A percentile compares a stretch with the other conserved stretches of the same genome.
These are phyloP conservation scores for Backusella morwellensis DNA, from an alignment of 192 early-diverging fungal species.

Conservation along the genomic window DNA sequence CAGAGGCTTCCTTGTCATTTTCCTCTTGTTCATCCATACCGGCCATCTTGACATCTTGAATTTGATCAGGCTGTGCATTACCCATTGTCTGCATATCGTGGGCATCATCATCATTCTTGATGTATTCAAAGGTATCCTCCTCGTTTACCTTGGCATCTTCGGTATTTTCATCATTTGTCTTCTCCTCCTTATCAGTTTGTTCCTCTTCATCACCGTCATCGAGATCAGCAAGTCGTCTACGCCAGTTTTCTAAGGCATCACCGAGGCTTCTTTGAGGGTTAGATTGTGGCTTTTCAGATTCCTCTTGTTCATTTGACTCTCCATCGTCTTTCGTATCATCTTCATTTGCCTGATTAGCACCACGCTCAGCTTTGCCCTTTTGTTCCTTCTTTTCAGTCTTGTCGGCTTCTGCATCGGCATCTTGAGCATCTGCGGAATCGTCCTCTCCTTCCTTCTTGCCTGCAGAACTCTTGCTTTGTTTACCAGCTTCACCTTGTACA, in stretches of 20 bases:
- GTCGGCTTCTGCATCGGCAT: constrained; percentile 14
- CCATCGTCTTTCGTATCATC: constrained; percentile 17
- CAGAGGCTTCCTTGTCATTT: constrained; percentile 48
- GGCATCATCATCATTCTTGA: constrained; percentile 73
- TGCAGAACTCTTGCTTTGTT: constrained; percentile 40
- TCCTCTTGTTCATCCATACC: constrained; percentile 56
- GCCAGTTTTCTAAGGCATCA: constrained; percentile 93
- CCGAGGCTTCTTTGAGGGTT: constrained; percentile 92
- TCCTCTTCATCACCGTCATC: constrained; percentile 63
- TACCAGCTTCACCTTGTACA: constrained; percentile 63
- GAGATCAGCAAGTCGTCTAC: constrained; percentile 75
- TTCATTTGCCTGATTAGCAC: constrained; percentile 17
- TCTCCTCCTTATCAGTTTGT: constrained; percentile 34
- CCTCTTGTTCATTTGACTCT: constrained; percentile 36
- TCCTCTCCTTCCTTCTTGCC: constrained; percentile 47
- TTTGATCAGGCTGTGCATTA: constrained; percentile 65
- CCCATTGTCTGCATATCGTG: constrained; percentile 76
- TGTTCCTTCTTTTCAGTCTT: constrained; percentile 29
- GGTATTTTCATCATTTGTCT: constrained; percentile 50
- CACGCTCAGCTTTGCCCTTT: constrained; percentile 24
- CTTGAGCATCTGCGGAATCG: constrained; percentile 16
- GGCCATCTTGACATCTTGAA: constrained; percentile 58
- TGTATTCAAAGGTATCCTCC: constrained; percentile 70
- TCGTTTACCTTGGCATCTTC: constrained; percentile 52
- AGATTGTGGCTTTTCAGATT: constrained; percentile 46